phyloP scores from a whole-genome alignment of 2,329 filamentous ascomycete genomes.

The Endoconidiophora polonica region DNA sequence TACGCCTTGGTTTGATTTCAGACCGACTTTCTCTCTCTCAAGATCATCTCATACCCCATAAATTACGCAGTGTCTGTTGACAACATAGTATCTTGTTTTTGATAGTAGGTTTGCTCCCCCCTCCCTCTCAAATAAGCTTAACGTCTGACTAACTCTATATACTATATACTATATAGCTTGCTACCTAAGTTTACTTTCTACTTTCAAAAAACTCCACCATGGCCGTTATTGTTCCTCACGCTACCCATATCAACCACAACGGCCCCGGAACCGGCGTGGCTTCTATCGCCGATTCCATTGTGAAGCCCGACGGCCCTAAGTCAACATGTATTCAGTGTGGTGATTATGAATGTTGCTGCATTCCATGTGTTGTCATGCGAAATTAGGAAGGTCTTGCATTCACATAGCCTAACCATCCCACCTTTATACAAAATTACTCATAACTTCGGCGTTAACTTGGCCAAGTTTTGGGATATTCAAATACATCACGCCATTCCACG shows the following conservation, averaged over 20 bases:
- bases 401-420: not conserved
- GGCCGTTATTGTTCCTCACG: not conserved
- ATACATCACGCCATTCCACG: no score
- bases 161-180: not conserved
- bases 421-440: not conserved
- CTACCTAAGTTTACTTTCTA: no score
- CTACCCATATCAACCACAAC: constrained; percentile 17
- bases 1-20: no score
- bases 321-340: constrained; percentile 34
- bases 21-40: no score
- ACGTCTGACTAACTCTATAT: not conserved
- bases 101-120: not conserved
- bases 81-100: not conserved
- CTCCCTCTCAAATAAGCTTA: no score
- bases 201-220: not conserved
- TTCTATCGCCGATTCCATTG: constrained; percentile 32
- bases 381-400: not conserved
- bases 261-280: constrained; percentile 32
- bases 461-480: no score
- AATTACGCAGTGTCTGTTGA: not conserved
- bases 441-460: no score
- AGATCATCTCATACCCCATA: no score
- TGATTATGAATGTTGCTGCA: constrained; percentile 37
- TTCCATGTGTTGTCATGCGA: constrained; percentile 35
- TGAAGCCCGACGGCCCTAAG: constrained; percentile 31